phyloP scores from a whole-genome alignment of 2,329 filamentous ascomycete species.

The Thielaviopsis euricoi region DNA sequence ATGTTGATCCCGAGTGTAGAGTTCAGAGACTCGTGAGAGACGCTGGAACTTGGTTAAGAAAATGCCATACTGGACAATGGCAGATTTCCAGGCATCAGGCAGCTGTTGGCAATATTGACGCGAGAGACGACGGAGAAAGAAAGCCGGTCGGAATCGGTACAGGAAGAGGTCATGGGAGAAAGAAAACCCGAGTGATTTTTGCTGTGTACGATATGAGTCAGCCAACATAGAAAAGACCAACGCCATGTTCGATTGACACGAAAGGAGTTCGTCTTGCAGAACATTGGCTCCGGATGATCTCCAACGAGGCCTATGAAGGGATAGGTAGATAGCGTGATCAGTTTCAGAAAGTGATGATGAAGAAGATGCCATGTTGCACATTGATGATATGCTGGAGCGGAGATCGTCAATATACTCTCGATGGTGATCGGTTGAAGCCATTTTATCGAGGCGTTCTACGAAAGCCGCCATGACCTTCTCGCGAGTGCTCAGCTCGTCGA shows the following conservation, averaged over 20 bases:
- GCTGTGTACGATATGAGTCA: too few species aligned
- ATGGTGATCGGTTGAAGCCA: slow-evolving; percentile 1
- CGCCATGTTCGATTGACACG: too few species aligned
- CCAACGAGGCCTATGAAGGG: too few species aligned
- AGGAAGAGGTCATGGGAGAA: not conserved
- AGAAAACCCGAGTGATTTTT: not conserved
- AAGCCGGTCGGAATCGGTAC: slow-evolving; percentile 15
- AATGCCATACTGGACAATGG: slow-evolving; percentile 24
- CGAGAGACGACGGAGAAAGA: slow-evolving; percentile 22
- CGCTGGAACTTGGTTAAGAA: slow-evolving; percentile 25
- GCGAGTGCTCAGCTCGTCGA: not conserved
- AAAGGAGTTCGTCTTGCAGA: too few species aligned
- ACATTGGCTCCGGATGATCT: too few species aligned
- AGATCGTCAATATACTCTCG: slow-evolving; percentile 1
- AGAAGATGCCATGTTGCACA: not conserved
- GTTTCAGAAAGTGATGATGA: not conserved
- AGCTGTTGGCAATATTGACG: slow-evolving; percentile 17
- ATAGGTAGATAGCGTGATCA: not conserved
- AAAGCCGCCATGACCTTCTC: not conserved
- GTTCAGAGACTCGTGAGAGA: slow-evolving; percentile 19
- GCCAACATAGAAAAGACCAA: too few species aligned
- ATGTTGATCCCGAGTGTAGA: not conserved
- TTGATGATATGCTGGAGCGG: not conserved
- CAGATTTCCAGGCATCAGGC: slow-evolving; percentile 19
- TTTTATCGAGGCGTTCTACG: not conserved